Base-by-base conservation (phyloP, 1,284 basidiomycete genomes). In the Ceratobasidium theobromae region DNA sequence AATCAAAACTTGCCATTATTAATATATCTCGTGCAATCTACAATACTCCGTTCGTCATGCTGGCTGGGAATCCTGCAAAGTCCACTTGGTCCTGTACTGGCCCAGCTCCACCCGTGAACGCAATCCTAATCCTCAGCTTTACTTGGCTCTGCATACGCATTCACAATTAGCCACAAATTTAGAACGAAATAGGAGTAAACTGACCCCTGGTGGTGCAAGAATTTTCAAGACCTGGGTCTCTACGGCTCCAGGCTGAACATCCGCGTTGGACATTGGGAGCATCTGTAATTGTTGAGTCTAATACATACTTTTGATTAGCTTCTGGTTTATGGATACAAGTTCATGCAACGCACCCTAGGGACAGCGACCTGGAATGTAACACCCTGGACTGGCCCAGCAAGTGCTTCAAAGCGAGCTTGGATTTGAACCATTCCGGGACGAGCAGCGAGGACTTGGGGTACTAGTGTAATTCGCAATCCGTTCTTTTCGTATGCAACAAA, bases 291-390 rank as follows among this genome's bases (percentile, higher is more conserved):
- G 95, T 79, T 98, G 96, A 0, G 94, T 94, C 94, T 97, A 73
- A 8, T 8, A 8, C 35, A 16, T 3, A 49, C 28, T 52, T 11
- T 54, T 18, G 65, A 48, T n/a, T 62, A 57, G 8, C 8, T 55
- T 68, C 32, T 71, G 70, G n/a, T 3, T 27, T 16, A 12, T 8
- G 9, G 18, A 35, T 8, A 38, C 8, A 16, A 16, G 35, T 16
- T 16, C 8, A 38, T 8, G 35, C 16, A 38, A 74, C 77, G 68
- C 69, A 94, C 93, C 84, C 95, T 98, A 2, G 97, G 97, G 8
- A 99, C 97, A 2, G 97, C 97, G 48, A 95, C 97, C 76, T 99
- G 96, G 81, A 99, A 97, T 75, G 88, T 94, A 68, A 99, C 80
- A 3, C 87, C 87, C 2, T 81, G 78, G 2, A 87, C 83, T 1